These are phyloP conservation scores for Sugiyamaella pinicola DNA, from an alignment of 1,139 yeast genomes.

Conservation along the genomic window DNA sequence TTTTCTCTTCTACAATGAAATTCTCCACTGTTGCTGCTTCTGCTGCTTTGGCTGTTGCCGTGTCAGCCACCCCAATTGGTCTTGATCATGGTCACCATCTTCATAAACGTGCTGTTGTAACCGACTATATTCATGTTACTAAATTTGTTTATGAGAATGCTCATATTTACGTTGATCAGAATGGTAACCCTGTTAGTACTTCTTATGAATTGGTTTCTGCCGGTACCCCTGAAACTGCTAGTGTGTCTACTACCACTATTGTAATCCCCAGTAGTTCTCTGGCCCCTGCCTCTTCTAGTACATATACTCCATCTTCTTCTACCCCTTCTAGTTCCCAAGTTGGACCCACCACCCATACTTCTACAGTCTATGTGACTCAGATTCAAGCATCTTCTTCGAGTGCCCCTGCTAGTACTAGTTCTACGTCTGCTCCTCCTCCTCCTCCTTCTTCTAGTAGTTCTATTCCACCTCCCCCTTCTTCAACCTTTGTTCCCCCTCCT, in stretches of 20 bases:
- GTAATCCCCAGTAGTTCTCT: constrained; percentile 19
- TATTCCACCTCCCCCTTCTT: constrained; percentile 20
- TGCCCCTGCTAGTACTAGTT: constrained; percentile 23
- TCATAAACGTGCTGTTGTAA: constrained; percentile 39
- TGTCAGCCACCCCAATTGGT: constrained; percentile 20
- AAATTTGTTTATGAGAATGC: constrained; percentile 40
- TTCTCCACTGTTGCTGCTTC: constrained; percentile 23
- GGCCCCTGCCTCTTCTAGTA: constrained; percentile 22
- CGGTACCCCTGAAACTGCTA: constrained; percentile 24
- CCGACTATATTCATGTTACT: constrained; percentile 40
- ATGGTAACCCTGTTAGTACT: constrained; percentile 42
- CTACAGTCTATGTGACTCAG: constrained; percentile 23
- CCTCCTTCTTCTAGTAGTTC: constrained; percentile 21
- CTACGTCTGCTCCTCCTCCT: constrained; percentile 23
- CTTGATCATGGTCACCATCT: constrained; percentile 17
- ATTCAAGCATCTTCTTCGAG: constrained; percentile 26
- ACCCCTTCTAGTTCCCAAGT: constrained; percentile 22
- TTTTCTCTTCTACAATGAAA: constrained; percentile 23
- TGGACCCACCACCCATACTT: constrained; percentile 22
- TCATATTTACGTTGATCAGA: constrained; percentile 41
- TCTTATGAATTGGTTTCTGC: constrained; percentile 35
- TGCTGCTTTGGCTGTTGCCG: constrained; percentile 18
- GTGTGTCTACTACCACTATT: constrained; percentile 21
- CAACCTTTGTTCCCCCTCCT: constrained; percentile 24
- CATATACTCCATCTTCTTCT: constrained; percentile 21